These are phyloP conservation scores for Lentinula sp. DNA, from an alignment of 768 basidiomycete species.

Conservation along the genomic window DNA sequence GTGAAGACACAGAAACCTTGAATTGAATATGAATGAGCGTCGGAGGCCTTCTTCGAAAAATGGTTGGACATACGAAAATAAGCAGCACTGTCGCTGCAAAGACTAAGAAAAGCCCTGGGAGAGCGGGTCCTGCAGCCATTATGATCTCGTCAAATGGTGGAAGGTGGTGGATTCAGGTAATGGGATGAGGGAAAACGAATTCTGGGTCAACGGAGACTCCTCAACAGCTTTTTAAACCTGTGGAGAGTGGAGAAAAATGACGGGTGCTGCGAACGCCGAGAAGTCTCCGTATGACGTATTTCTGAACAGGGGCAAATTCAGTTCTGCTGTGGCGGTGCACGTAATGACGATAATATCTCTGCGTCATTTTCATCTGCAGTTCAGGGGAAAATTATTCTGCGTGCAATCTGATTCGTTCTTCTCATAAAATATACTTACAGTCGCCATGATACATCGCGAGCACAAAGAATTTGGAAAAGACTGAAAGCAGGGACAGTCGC, in stretches of 20 bases:
- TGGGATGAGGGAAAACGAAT: background rate
- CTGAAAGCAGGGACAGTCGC: too few species aligned
- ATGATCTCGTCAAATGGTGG: background rate
- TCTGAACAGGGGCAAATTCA: background rate
- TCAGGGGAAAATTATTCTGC: too few species aligned
- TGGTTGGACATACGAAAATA: constrained; percentile 46
- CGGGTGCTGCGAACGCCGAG: background rate
- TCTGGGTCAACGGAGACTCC: background rate
- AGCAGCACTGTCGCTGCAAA: constrained; percentile 68
- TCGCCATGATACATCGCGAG: too few species aligned
- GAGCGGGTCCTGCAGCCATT: constrained; percentile 54
- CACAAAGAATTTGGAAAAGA: too few species aligned
- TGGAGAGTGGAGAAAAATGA: background rate
- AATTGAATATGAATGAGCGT: constrained; percentile 16
- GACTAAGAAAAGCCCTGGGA: constrained; percentile 67
- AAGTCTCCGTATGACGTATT: background rate
- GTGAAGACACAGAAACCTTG: constrained; percentile 65
- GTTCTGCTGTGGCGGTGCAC: background rate
- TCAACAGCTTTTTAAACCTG: background rate
- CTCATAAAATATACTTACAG: too few species aligned
- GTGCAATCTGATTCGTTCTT: too few species aligned
- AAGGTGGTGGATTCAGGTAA: too few species aligned
- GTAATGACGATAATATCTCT: background rate
- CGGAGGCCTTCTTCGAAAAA: background rate
- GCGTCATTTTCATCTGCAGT: too few species aligned